Percentiles rank a stretch among this genome's conserved stretches.
phyloP scores from a whole-genome alignment of 2,329 filamentous ascomycete genomes.

The Tolypocladium tundrense region DNA sequence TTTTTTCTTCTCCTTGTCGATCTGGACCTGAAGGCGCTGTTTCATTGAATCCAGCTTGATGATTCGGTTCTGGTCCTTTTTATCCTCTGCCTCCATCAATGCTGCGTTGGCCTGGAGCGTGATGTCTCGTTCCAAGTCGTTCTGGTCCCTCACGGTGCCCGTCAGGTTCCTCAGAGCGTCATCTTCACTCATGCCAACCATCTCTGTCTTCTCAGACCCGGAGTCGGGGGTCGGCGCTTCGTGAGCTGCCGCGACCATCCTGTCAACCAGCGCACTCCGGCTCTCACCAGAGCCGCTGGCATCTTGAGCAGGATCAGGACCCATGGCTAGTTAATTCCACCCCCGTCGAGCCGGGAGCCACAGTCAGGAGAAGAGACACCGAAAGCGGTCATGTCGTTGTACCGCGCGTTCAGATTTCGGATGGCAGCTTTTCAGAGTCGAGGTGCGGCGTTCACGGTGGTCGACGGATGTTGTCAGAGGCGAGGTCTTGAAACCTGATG shows the following conservation, averaged over 20 bases:
- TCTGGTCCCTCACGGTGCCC: constrained; percentile 68
- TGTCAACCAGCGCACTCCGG: constrained; percentile 15
- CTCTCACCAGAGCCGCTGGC: constrained; percentile 11
- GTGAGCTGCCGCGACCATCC: constrained; percentile 21
- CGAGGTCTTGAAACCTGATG: background rate
- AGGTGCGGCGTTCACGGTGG: background rate
- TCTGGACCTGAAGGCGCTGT: constrained; percentile 53
- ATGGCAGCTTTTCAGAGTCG: background rate
- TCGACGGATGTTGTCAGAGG: background rate
- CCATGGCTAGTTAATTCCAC: constrained; percentile 10
- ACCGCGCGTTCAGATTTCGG: background rate
- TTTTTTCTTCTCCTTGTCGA: constrained; percentile 42
- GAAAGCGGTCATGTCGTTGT: background rate
- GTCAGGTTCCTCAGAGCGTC: constrained; percentile 52
- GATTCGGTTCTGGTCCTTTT: constrained; percentile 52
- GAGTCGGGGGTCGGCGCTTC: constrained; percentile 3
- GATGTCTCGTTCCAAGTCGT: constrained; percentile 85
- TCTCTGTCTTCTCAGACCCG: constrained; percentile 6
- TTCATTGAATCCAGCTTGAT: constrained; percentile 44
- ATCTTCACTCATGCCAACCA: constrained; percentile 41
- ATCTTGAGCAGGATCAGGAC: constrained; percentile 9
- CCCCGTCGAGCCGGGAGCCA: background rate
- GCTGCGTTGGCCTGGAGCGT: constrained; percentile 49
- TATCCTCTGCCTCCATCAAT: constrained; percentile 52
- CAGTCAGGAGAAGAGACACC: background rate